Evolutionary conservation across 106 monocot species (phyloP).

Genomic region (Phalaenopsis aphrodite): DNA sequence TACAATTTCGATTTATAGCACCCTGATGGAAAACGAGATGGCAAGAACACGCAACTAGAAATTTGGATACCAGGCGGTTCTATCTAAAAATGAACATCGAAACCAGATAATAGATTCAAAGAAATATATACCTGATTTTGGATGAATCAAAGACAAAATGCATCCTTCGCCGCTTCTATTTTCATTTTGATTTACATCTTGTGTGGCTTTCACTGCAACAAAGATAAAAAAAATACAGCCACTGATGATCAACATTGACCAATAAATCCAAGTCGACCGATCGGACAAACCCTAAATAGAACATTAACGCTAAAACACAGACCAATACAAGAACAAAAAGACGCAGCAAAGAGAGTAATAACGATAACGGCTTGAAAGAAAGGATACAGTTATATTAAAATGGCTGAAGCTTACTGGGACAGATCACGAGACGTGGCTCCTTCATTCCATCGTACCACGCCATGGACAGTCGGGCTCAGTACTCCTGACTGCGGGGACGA

Average conservation of each 20-base stretch:
- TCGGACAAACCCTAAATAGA: neutral
- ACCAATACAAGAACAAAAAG: neutral
- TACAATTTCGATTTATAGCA: neutral
- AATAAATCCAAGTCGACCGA: neutral
- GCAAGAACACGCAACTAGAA: neutral
- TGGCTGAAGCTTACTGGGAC: slow-evolving; percentile 7
- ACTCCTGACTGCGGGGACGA: neutral
- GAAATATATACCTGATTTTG: slow-evolving; percentile 1
- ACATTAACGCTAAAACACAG: neutral
- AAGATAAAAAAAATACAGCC: neutral
- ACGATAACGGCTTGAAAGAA: neutral
- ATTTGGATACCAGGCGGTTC: neutral
- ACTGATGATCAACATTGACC: neutral
- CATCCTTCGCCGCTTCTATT: slow-evolving; percentile 8
- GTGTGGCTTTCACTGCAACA: neutral
- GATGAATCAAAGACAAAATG: slow-evolving; percentile 8
- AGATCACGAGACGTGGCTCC: slow-evolving; percentile 12
- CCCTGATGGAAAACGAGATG: neutral
- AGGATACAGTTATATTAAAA: neutral
- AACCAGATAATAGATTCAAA: neutral
- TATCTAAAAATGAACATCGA: neutral
- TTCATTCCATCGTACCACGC: slow-evolving; percentile 14
- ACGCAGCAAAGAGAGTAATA: neutral
- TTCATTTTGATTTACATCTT: neutral
- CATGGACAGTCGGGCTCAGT: neutral